A percentile compares a stretch with the other conserved stretches of the same genome.
Evolutionary conservation across 176 grass and related monocot species (phyloP).

Genomic region (Aegilops speltoides): DNA sequence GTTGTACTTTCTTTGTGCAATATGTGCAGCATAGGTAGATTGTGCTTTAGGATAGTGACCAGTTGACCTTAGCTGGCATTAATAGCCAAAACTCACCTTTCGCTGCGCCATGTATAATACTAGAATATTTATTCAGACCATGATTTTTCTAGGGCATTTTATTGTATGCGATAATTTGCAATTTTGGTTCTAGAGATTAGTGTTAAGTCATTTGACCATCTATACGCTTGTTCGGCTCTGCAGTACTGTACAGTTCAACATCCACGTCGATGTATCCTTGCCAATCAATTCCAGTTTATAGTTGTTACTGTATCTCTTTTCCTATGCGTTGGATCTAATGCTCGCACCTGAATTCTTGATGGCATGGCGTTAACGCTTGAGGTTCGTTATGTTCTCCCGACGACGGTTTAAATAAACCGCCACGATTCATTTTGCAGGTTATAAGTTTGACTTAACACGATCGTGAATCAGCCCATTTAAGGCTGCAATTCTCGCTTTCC

Average conservation of each 20-base stretch:
- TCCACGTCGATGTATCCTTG: background rate
- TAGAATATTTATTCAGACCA: background rate
- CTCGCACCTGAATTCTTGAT: slow-evolving; percentile 30
- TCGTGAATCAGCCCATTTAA: slow-evolving; percentile 93
- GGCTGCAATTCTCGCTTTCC: slow-evolving; percentile 99
- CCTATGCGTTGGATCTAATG: slow-evolving; percentile 15
- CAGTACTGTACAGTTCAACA: slow-evolving; percentile 9
- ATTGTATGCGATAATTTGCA: background rate
- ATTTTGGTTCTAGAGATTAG: background rate
- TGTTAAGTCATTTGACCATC: background rate
- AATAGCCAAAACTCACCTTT: background rate
- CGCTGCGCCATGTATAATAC: background rate
- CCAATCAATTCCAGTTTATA: background rate
- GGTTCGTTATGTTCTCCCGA: slow-evolving; percentile 37
- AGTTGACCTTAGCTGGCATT: background rate
- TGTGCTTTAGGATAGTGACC: background rate
- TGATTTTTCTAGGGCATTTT: background rate
- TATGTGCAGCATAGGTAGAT: background rate
- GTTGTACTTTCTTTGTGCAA: background rate
- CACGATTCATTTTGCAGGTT: slow-evolving; percentile 99
- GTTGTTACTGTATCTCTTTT: background rate
- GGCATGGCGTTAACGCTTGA: slow-evolving; percentile 10
- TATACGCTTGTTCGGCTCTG: background rate
- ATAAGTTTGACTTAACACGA: slow-evolving; percentile 98
- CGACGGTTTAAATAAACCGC: slow-evolving; percentile 53